Evolutionary conservation across 345 rosid genomes (phyloP).

Genomic region (Syzygium aromaticum): DNA sequence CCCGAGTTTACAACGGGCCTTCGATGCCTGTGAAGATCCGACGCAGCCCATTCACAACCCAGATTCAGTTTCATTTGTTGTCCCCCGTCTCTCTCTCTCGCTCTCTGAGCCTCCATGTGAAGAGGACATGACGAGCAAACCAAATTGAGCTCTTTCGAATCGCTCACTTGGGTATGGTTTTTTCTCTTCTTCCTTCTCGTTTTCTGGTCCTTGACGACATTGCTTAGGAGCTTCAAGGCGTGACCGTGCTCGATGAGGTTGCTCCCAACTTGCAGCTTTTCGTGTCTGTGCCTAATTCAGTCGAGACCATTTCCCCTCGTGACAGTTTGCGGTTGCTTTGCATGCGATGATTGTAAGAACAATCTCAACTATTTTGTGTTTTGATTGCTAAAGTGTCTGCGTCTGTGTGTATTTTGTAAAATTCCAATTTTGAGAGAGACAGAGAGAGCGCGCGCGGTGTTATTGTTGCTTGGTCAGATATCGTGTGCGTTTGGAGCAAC

Average conservation of each 20-base stretch:
- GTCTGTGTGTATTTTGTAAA: background rate
- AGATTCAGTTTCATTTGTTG: background rate
- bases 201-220: background rate
- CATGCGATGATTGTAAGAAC: background rate
- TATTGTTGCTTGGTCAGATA: background rate
- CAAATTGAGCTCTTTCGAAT: background rate
- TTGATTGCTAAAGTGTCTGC: background rate
- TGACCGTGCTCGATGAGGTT: background rate
- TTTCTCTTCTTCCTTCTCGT: background rate
- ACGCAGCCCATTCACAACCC: background rate
- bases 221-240: background rate
- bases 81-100: background rate
- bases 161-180: background rate
- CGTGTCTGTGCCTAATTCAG: background rate
- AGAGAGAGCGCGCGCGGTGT: background rate
- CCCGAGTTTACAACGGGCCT: background rate
- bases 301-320: background rate
- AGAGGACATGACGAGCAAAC: background rate
- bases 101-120: background rate
- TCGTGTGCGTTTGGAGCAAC: background rate
- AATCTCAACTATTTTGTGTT: background rate
- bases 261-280: background rate
- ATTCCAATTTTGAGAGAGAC: background rate
- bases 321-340: background rate
- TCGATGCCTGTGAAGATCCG: background rate